Base-by-base conservation (phyloP, 2,329 filamentous ascomycete species). In the Phyllosticta paracitricarpa region DNA sequence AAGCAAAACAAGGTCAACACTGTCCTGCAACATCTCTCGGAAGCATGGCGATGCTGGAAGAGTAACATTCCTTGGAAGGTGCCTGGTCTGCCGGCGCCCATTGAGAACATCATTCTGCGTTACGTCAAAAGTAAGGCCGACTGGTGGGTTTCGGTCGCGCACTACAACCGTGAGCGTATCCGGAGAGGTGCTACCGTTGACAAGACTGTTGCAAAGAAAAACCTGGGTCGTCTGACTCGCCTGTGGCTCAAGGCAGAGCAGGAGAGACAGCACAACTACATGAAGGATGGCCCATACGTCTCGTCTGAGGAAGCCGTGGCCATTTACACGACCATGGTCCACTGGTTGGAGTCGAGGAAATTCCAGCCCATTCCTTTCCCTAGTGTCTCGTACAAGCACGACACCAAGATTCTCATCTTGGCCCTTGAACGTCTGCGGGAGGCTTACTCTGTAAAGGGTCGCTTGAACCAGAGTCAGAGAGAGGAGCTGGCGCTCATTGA, bases 41-140 rank as follows among this genome's bases (percentile, higher is more conserved):
- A 99, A 78, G 94, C 94, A 14, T 99, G 94, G 94, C 85, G 94
- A 78, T 99, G 94, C 79, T 99, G 94, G 94, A 99, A 99, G 86
- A 97, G 92, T 77, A 99, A 99, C 71, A 99, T 99, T 67, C 94
- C 94, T 0, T 99, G 94, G 94, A 99, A 99, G 79, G 94, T 99
- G 2, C 94, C 94, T 58, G 95, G 94, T 48, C 77, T 99, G 63
- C 94, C 94, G 51, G 95, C 95, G 14, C 93, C 94, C 0, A 97
- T 99, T 65, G 94, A 99, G 77, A 99, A 97, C 71, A 96, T 99
- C 68, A 99, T 99, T 69, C 81, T 99, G 64, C 89, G 94, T 70
- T 99, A 99, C 69, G 95, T 99, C 68, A 99, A 99, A 81, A 93
- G 91, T 67, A 99, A 99, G 81, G 94, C 94, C 19, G 94, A 99